Conservation (phyloP, 345 rosid species). For the Abelmoschus esculentus region DNA sequence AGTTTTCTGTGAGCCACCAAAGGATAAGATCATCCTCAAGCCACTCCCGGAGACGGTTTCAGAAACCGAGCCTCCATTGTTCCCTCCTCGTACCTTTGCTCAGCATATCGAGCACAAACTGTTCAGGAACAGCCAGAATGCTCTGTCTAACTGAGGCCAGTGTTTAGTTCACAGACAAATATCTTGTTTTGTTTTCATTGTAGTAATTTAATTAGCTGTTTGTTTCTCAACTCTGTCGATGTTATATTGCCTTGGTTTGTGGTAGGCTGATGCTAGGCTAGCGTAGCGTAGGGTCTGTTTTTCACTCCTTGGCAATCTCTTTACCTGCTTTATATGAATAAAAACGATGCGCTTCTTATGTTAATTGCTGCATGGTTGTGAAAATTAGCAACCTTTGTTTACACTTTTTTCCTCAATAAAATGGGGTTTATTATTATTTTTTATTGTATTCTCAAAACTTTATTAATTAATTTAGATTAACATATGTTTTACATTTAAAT, state of each 20-base stretch:
- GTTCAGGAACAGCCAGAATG: not conserved
- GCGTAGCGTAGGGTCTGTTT: not conserved
- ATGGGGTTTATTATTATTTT: too few relatives aligned
- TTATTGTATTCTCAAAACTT: too few relatives aligned
- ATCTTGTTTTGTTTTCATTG: not conserved
- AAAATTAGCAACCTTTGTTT: not conserved
- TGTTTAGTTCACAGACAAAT: not conserved
- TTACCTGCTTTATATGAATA: constrained; percentile 2
- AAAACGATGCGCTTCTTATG: not conserved
- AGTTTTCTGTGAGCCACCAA: constrained; percentile 2
- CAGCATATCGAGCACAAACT: constrained; percentile 3
- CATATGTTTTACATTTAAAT: too few relatives aligned
- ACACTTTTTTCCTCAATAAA: too few relatives aligned
- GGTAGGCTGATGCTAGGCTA: not conserved
- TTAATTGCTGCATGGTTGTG: not conserved
- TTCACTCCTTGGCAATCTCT: not conserved
- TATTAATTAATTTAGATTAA: too few relatives aligned
- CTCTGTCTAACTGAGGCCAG: not conserved
- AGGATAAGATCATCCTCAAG: constrained; percentile 1
- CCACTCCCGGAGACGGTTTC: constrained; percentile 1
- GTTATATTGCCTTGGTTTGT: not conserved
- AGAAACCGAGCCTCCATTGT: not conserved
- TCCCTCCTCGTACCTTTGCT: constrained; percentile 6
- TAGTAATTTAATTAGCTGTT: too few relatives aligned
- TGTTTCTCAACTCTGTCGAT: not conserved